These are phyloP conservation scores for Pyricularia pennisetigena DNA, from an alignment of 2,329 filamentous ascomycete genomes.

Conservation along the genomic window DNA sequence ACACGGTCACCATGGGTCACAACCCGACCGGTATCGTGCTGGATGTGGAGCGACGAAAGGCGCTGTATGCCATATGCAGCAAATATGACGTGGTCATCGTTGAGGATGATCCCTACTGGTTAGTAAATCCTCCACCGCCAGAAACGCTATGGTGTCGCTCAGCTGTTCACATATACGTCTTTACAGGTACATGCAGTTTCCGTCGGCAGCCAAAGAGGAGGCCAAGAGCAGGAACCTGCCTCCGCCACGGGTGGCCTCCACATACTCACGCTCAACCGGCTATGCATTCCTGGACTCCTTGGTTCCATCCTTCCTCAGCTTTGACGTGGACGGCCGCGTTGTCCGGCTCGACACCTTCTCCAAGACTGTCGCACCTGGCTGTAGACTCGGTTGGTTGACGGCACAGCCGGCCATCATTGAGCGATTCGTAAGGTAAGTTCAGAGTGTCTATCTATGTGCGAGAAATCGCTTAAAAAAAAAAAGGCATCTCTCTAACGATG, in stretches of 20 bases:
- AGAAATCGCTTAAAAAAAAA: background rate
- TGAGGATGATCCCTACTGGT: constrained; percentile 92
- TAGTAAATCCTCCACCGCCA: background rate
- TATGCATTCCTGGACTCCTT: constrained; percentile 76
- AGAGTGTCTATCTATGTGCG: background rate
- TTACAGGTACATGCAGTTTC: constrained; percentile 67
- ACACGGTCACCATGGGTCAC: constrained; percentile 84
- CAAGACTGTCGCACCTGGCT: constrained; percentile 85
- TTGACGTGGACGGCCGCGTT: constrained; percentile 81
- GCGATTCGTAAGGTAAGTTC: constrained; percentile 31
- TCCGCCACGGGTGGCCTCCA: constrained; percentile 20
- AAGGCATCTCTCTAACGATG: background rate
- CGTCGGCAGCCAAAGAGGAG: constrained; percentile 50
- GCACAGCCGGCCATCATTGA: constrained; percentile 71
- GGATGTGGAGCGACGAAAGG: constrained; percentile 60
- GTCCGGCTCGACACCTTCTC: constrained; percentile 88
- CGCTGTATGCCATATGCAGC: constrained; percentile 72
- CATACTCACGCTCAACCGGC: constrained; percentile 38
- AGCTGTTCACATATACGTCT: background rate
- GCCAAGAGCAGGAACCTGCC: constrained; percentile 34
- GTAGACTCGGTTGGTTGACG: constrained; percentile 84
- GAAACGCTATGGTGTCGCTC: background rate
- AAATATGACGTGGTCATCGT: constrained; percentile 84
- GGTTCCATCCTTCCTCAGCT: constrained; percentile 67
- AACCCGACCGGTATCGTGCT: constrained; percentile 77